phyloP scores from a whole-genome alignment of 768 basidiomycete species.

The Trametes cinnabarina region DNA sequence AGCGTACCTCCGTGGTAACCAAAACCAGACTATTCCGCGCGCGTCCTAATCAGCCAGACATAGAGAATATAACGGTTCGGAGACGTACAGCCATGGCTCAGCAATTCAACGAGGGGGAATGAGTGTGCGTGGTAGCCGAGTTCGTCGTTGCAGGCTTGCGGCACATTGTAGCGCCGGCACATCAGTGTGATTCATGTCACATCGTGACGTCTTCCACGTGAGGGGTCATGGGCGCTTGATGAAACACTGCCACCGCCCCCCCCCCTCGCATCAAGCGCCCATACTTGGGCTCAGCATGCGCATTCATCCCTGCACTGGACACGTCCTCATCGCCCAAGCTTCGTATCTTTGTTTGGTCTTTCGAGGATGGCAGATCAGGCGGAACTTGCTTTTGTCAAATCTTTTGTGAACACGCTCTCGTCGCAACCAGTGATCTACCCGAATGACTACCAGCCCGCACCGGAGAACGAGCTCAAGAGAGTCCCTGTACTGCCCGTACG shows the following conservation, averaged over 20 bases:
- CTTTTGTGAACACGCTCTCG: conserved; percentile 60
- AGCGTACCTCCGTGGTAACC: conserved; percentile 20
- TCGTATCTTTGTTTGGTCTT: background rate
- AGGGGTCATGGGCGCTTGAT: background rate
- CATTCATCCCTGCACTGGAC: background rate
- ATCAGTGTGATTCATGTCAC: conserved; percentile 3
- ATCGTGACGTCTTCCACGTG: conserved; percentile 5
- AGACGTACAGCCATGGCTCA: conserved; percentile 41
- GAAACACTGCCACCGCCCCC: background rate
- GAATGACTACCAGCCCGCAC: conserved; percentile 77
- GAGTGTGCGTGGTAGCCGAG: background rate
- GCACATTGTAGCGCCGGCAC: background rate
- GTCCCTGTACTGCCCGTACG: conserved; percentile 70
- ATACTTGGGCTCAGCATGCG: background rate
- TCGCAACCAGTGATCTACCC: conserved; percentile 65
- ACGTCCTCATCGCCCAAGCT: too few species aligned
- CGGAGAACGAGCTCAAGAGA: conserved; percentile 60
- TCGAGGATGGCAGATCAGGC: conserved; percentile 49
- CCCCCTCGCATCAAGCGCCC: background rate
- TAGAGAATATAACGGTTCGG: background rate
- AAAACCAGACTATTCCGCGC: conserved; percentile 54
- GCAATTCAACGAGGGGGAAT: conserved; percentile 8
- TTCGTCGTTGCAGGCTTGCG: background rate
- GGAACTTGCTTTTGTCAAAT: conserved; percentile 62
- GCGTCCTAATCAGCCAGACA: background rate